phyloP scores from a whole-genome alignment of 495 filamentous ascomycete genomes.

The Daldinia loculata region DNA sequence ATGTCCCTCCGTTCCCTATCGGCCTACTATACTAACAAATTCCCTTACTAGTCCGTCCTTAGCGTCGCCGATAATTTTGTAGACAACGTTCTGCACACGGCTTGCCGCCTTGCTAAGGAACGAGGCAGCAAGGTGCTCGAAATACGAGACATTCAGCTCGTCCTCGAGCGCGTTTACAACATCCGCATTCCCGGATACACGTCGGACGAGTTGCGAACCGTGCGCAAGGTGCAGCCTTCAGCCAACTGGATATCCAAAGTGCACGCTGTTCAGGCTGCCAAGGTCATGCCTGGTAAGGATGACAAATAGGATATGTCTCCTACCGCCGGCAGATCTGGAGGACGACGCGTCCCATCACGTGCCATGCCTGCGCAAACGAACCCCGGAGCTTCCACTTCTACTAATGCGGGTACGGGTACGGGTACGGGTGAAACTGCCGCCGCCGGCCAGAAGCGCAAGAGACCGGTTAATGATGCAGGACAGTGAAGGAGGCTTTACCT shows the following conservation, averaged over 20 bases:
- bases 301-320: constrained; percentile 47
- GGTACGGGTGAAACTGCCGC: not conserved
- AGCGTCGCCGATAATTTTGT: constrained; percentile 93
- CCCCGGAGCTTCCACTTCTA: not conserved
- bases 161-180: constrained; percentile 96
- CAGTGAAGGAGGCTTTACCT: not conserved
- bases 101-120: constrained; percentile 91
- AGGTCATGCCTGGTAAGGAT: constrained; percentile 70
- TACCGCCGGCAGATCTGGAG: not conserved
- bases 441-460: constrained; percentile 13
- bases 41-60: constrained; percentile 75
- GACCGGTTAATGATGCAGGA: not conserved
- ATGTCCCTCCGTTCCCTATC: not conserved
- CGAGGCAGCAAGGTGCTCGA: constrained; percentile 88
- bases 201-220: constrained; percentile 91
- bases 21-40: not conserved
- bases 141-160: constrained; percentile 91
- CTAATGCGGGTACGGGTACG: not conserved
- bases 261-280: constrained; percentile 92
- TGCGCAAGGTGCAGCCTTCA: constrained; percentile 88
- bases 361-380: not conserved
- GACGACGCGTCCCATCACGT: constrained; percentile 4
- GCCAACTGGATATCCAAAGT: constrained; percentile 93
- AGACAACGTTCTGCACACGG: constrained; percentile 83
- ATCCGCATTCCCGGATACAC: constrained; percentile 96